These are phyloP conservation scores for Ustilago vetiveriae DNA, from an alignment of 1,284 basidiomycete species.

Conservation along the genomic window DNA sequence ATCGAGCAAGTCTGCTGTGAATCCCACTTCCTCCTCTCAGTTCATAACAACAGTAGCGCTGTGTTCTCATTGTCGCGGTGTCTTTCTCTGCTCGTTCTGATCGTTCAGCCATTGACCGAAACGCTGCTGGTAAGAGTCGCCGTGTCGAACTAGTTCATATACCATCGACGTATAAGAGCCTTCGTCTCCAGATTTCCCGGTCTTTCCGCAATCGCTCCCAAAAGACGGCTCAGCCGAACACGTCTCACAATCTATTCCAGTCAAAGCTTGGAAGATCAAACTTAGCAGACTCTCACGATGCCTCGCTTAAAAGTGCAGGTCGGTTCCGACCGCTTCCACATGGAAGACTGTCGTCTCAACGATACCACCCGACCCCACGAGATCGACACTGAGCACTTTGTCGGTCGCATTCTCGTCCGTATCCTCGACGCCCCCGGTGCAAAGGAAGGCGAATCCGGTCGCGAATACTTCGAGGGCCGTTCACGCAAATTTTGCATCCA, in stretches of 20 bases:
- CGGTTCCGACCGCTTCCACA: constrained; percentile 66
- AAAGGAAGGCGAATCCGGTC: constrained; percentile 53
- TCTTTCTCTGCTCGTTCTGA: not conserved
- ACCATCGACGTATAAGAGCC: too few relatives aligned
- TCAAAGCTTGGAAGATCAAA: not conserved
- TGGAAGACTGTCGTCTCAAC: constrained; percentile 67
- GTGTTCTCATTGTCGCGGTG: constrained; percentile 1
- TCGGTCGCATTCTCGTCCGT: constrained; percentile 68
- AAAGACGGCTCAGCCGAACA: not conserved
- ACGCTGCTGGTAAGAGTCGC: too few relatives aligned
- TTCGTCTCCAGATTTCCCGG: not conserved
- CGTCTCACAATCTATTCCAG: too few relatives aligned
- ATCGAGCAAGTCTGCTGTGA: not conserved
- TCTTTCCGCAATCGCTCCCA: not conserved
- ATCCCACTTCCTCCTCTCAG: constrained; percentile 7
- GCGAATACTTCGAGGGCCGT: constrained; percentile 65
- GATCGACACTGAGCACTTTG: constrained; percentile 68
- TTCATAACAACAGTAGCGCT: not conserved
- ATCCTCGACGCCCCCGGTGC: constrained; percentile 67
- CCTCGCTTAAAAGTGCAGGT: constrained; percentile 66
- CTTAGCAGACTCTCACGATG: constrained; percentile 19
- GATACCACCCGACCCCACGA: constrained; percentile 65
- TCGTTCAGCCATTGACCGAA: too few relatives aligned
- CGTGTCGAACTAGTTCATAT: too few relatives aligned
- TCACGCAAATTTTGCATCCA: constrained; percentile 68